Evolutionary conservation across 768 basidiomycete species (phyloP), one percentile per base, ranked within the genome.

Genomic region (Hericium rajendrae): DNA sequence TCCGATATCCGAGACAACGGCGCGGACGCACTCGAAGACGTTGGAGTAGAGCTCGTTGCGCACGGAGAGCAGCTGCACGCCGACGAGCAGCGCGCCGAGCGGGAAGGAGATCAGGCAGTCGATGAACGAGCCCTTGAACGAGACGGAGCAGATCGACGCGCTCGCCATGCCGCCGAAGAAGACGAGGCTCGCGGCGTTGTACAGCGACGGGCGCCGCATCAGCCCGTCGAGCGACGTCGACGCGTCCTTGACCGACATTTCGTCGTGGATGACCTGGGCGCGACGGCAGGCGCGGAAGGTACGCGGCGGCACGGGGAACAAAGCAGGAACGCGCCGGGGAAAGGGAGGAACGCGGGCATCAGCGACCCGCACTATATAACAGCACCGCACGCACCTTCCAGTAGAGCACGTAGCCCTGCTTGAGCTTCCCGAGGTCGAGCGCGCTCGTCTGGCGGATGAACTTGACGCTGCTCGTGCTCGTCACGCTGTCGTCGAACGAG

Each of bases 391-490:
- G 54, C 60, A 82, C 86, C 68, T 80, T 79, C 85, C 86, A 90
- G 66, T 92, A 91, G 10, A 93, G 67, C 57, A 74, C 66, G 66
- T 90, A 83, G 20, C 83, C 83, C 28, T 83, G 81, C 6, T 81
- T 76, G 3, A 93, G 77, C 71, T 92, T 93, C 40, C 81, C 84
- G 9, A 94, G 76, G 67, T 93, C 86, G 41, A 93, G 73, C 8
- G 83, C 77, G 56, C 82, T 83, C 12, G 77, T 73, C 69, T 89
- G 88, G 55, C 84, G 79, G 57, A 88, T 87, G 65, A 91, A 78
- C 71, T 88, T 89, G 67, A 91, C 80, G 64, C 84, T 86, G 63
- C 83, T 86, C 4, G 90, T 93, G 54, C 88, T 85, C 2, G 91
- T 92, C 2, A 82, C 73, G 22, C 73, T 74, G 69, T 94, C 92